phyloP scores from a whole-genome alignment of 2,329 filamentous ascomycete species.

The Cladosporium sp. region DNA sequence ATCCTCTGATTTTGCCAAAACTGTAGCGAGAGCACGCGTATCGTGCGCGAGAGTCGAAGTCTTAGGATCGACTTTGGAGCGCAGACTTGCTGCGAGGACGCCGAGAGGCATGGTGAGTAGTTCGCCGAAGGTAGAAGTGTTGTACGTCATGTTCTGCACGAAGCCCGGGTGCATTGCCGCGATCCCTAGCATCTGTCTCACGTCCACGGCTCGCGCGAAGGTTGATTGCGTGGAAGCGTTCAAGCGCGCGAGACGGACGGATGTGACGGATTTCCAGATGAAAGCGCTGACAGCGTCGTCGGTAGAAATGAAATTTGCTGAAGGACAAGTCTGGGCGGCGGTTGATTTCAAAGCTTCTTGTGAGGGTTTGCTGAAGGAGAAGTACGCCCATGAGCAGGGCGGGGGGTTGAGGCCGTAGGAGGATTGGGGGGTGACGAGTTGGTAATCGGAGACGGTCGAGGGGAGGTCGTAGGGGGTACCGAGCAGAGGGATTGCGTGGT shows the following conservation, averaged over 20 bases:
- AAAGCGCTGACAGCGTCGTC: slow-evolving; percentile 10
- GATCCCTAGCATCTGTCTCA: slow-evolving; percentile 46
- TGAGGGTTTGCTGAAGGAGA: background rate
- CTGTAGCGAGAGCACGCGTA: slow-evolving; percentile 46
- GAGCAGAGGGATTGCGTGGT: background rate
- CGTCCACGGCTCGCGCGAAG: slow-evolving; percentile 53
- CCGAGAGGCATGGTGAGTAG: slow-evolving; percentile 35
- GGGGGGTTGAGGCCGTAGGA: background rate
- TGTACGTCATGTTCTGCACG: slow-evolving; percentile 50
- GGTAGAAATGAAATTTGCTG: slow-evolving; percentile 1
- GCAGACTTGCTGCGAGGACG: slow-evolving; percentile 41
- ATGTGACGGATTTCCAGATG: slow-evolving; percentile 32
- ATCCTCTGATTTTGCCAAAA: slow-evolving; percentile 31
- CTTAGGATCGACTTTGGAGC: slow-evolving; percentile 40
- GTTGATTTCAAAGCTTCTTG: background rate
- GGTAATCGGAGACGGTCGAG: background rate
- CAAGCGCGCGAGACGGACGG: slow-evolving; percentile 43
- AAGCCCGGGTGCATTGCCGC: slow-evolving; percentile 51
- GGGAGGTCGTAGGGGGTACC: background rate
- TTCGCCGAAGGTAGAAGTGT: slow-evolving; percentile 33
- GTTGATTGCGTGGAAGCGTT: slow-evolving; percentile 27
- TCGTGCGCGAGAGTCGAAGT: slow-evolving; percentile 38
- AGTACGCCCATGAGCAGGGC: background rate
- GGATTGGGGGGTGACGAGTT: background rate
- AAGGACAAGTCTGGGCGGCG: background rate